These are phyloP conservation scores for Cercophora scortea DNA, from an alignment of 495 filamentous ascomycete genomes.

Conservation along the genomic window DNA sequence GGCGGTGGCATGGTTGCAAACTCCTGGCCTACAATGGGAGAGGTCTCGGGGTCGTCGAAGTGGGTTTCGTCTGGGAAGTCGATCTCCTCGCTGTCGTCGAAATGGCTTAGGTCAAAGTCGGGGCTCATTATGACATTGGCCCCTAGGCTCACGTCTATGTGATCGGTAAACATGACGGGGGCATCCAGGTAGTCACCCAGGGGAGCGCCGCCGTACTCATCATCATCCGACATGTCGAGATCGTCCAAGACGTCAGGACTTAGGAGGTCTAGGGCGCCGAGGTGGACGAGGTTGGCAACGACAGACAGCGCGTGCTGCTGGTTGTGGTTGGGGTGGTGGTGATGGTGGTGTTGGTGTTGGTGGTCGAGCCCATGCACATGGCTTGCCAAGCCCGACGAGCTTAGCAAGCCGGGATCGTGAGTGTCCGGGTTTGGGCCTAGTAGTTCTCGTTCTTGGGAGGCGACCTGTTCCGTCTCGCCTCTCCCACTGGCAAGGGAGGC, in stretches of 20 bases:
- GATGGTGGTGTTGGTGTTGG: conserved; percentile 1
- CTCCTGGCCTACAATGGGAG: no score
- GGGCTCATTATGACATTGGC: neutral
- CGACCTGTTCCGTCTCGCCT: conserved; percentile 12
- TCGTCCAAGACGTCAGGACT: conserved; percentile 8
- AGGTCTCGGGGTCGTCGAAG: no score
- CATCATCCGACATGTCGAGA: conserved; percentile 11
- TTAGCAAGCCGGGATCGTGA: no score
- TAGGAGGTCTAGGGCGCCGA: neutral
- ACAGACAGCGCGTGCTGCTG: neutral
- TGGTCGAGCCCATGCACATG: neutral
- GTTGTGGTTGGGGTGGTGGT: conserved; percentile 1
- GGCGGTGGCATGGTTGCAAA: no score
- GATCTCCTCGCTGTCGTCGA: neutral
- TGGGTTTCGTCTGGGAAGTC: no score
- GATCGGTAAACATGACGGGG: conserved; percentile 10
- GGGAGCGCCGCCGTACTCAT: conserved; percentile 4
- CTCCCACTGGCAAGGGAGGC: conserved; percentile 9
- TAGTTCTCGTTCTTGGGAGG: conserved; percentile 15
- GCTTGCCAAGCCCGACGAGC: no score
- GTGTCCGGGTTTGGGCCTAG: conserved; percentile 1
- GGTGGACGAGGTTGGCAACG: neutral
- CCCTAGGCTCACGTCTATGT: conserved; percentile 11
- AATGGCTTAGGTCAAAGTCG: neutral
- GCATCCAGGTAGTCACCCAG: conserved; percentile 11